Evolutionary conservation across 805 yeast species (phyloP).

Genomic region (Hanseniaspora valbyensis): DNA sequence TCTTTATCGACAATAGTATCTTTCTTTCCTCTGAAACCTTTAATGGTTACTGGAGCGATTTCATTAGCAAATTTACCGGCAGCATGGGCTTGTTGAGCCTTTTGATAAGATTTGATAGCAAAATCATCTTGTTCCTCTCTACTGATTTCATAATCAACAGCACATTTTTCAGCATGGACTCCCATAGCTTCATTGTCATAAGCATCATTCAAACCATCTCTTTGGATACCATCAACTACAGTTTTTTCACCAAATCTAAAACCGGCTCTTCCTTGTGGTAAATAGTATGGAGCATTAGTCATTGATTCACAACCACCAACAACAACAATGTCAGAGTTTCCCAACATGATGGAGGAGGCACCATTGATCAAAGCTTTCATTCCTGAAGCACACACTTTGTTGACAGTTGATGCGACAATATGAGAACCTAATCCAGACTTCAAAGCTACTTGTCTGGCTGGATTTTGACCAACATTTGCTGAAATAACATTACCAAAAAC

Average conservation of each 20-base stretch:
- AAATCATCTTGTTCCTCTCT: constrained; percentile 80
- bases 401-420: constrained; percentile 79
- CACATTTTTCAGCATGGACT: constrained; percentile 93
- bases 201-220: constrained; percentile 90
- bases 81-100: constrained; percentile 70
- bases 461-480: constrained; percentile 93
- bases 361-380: constrained; percentile 83
- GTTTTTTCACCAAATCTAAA: constrained; percentile 76
- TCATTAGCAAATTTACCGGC: constrained; percentile 74
- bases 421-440: constrained; percentile 75
- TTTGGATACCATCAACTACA: constrained; percentile 77
- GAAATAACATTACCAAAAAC: constrained; percentile 85
- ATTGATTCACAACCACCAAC: constrained; percentile 98
- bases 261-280: constrained; percentile 77
- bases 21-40: constrained; percentile 87
- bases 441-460: constrained; percentile 94
- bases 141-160: constrained; percentile 60
- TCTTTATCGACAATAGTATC: constrained; percentile 60
- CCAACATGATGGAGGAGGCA: constrained; percentile 80
- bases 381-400: constrained; percentile 97
- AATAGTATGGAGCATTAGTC: constrained; percentile 90
- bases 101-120: constrained; percentile 79
- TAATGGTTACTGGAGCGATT: constrained; percentile 76
- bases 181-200: constrained; percentile 89
- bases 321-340: constrained; percentile 82